These are phyloP conservation scores for Fusarium sp. DNA, from an alignment of 2,329 filamentous ascomycete species.

Conservation along the genomic window DNA sequence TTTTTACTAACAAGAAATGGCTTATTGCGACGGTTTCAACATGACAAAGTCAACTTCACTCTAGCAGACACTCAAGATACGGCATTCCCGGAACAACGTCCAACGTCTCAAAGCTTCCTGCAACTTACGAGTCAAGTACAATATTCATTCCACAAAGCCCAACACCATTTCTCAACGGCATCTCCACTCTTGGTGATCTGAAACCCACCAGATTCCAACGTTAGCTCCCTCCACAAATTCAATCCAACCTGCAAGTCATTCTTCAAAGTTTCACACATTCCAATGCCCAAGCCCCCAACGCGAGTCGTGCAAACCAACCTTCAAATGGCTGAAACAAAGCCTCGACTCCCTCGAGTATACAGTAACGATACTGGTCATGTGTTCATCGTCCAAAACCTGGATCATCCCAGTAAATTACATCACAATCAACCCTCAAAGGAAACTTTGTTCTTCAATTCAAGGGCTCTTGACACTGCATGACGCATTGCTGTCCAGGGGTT, in stretches of 20 bases:
- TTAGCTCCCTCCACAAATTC: background rate
- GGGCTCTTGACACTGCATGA: conserved; percentile 39
- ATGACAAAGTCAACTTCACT: background rate
- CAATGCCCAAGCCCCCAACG: background rate
- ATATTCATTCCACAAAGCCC: background rate
- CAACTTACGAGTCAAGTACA: background rate
- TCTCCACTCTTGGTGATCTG: conserved; percentile 6
- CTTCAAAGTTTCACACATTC: conserved; percentile 33
- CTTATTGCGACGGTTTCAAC: background rate
- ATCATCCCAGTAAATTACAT: conserved; percentile 20
- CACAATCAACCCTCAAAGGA: conserved; percentile 5
- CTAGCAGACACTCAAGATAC: background rate
- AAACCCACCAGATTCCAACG: conserved; percentile 35
- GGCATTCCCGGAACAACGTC: background rate
- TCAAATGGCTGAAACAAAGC: conserved; percentile 25
- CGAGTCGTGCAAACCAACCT: conserved; percentile 10
- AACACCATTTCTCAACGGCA: conserved; percentile 3
- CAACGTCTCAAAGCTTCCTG: conserved; percentile 2
- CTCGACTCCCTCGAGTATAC: background rate
- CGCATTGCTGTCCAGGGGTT: conserved; percentile 39
- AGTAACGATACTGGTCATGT: background rate
- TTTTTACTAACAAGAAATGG: background rate
- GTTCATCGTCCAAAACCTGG: conserved; percentile 1
- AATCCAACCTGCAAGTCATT: conserved; percentile 27
- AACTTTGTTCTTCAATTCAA: background rate